A percentile compares a stretch with the other conserved stretches of the same genome.
These are phyloP conservation scores for Geranium incanum DNA, from an alignment of 441 rosid genomes.

Conservation along the genomic window DNA sequence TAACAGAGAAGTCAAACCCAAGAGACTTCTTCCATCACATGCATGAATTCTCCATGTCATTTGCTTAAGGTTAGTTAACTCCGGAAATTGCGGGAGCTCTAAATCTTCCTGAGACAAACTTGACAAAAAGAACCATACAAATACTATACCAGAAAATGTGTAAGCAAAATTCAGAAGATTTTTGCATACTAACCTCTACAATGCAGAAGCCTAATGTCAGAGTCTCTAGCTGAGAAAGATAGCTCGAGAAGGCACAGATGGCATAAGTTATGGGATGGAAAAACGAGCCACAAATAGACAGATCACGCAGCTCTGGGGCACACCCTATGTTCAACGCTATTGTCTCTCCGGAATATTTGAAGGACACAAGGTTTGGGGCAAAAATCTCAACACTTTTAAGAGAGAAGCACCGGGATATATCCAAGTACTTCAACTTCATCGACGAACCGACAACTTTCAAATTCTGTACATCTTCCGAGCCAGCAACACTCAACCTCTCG, in stretches of 20 bases:
- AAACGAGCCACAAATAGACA: slow-evolving; percentile 10
- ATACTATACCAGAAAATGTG: neutral
- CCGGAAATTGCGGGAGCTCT: slow-evolving; percentile 8
- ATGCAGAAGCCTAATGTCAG: slow-evolving; percentile 15
- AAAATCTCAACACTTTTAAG: slow-evolving; percentile 13
- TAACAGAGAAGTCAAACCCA: slow-evolving; percentile 12
- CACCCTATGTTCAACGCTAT: neutral
- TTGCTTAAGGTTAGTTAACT: slow-evolving; percentile 5
- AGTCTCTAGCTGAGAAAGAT: slow-evolving; percentile 16
- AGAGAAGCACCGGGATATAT: slow-evolving; percentile 9
- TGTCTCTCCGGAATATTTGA: slow-evolving; percentile 8
- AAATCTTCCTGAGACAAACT: slow-evolving; percentile 6
- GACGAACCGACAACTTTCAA: slow-evolving; percentile 18
- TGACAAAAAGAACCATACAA: neutral
- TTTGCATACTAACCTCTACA: slow-evolving; percentile 2
- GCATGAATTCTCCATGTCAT: slow-evolving; percentile 12
- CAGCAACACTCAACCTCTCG: slow-evolving; percentile 8
- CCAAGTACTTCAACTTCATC: slow-evolving; percentile 17
- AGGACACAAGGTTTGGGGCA: slow-evolving; percentile 16
- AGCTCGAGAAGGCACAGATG: slow-evolving; percentile 7
- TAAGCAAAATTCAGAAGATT: neutral
- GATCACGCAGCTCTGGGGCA: slow-evolving; percentile 13
- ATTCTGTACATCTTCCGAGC: slow-evolving; percentile 4
- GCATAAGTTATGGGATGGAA: slow-evolving; percentile 3
- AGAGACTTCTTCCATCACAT: slow-evolving; percentile 9